These are phyloP conservation scores for Alnus glutinosa DNA, from an alignment of 306 rosid genomes.

Conservation along the genomic window DNA sequence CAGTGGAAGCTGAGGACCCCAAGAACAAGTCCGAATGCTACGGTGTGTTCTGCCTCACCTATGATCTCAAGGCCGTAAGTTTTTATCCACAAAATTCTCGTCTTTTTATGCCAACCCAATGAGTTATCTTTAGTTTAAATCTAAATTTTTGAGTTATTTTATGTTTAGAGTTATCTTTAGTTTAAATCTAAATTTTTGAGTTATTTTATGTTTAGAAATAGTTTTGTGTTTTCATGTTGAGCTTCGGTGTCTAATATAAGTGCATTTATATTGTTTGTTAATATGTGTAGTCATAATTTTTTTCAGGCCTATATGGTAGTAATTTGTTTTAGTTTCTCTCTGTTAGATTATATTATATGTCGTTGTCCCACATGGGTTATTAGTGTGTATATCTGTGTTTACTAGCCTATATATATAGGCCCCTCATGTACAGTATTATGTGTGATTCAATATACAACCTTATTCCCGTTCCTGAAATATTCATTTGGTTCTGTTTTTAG, in stretches of 20 bases:
- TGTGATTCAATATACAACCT: no score
- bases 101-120: conserved; percentile 11
- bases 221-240: conserved; percentile 16
- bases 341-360: background rate
- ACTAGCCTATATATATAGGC: no score
- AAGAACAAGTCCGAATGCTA: conserved; percentile 72
- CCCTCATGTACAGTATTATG: no score
- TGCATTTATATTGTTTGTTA: conserved; percentile 22
- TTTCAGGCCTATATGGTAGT: background rate
- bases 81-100: background rate
- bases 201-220: background rate
- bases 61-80: conserved; percentile 90
- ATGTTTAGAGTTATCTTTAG: background rate
- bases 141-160: background rate
- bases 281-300: conserved; percentile 16
- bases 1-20: conserved; percentile 39
- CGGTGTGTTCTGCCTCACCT: conserved; percentile 92
- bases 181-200: background rate
- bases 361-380: no score
- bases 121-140: background rate
- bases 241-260: conserved; percentile 4
- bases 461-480: background rate
- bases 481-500: background rate
- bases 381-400: no score
- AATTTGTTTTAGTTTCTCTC: background rate